Evolutionary conservation across 2,329 filamentous ascomycete species (phyloP), one percentile per base, ranked within the genome.

Genomic region (Fusarium torreyae): DNA sequence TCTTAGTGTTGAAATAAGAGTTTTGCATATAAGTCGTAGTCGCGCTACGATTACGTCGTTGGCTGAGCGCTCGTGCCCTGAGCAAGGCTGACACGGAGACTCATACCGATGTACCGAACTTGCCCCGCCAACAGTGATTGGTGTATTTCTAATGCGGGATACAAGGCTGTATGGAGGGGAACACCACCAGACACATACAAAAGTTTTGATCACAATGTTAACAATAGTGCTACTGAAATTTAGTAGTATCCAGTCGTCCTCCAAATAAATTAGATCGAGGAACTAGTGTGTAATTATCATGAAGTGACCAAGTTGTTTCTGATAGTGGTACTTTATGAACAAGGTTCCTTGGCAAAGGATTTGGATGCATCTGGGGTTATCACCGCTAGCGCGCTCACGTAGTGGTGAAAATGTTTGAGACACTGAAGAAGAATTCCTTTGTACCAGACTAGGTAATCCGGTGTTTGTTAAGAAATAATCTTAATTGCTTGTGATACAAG

Each of bases 31-130:
- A 58, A 63, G 53, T 69, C 62, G 49, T 53, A 57, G 60, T 51
- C 43, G 52, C 58, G 56, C 65, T 63, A 54, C 69, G 46, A 74
- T 73, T 73, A 65, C 68, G 68, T 70, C 71, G 71, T 73, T 73
- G 55, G 67, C 57, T 58, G 46, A 58, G 63, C 53, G 36, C 56
- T 60, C 42, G 18, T 62, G 55, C 61, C 66, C 46, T 67, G 51
- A 38, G 45, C 71, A 74, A 74, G 72, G 72, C 72, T 73, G 71
- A 22, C 33, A 39, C 69, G 57, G 63, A 50, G 20, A 58, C 17
- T 39, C 56, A 52, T 55, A 42, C 51, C 57, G 67, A 53, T 59
- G 50, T 49, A 42, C 67, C 67, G 67, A 69, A 24, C 64, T 58
- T 68, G 64, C 59, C 69, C 67, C 65, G 67, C 67, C 31, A 57